phyloP scores from a whole-genome alignment of 2,329 filamentous ascomycete species.

The Neofusicoccum kwambonambiense region DNA sequence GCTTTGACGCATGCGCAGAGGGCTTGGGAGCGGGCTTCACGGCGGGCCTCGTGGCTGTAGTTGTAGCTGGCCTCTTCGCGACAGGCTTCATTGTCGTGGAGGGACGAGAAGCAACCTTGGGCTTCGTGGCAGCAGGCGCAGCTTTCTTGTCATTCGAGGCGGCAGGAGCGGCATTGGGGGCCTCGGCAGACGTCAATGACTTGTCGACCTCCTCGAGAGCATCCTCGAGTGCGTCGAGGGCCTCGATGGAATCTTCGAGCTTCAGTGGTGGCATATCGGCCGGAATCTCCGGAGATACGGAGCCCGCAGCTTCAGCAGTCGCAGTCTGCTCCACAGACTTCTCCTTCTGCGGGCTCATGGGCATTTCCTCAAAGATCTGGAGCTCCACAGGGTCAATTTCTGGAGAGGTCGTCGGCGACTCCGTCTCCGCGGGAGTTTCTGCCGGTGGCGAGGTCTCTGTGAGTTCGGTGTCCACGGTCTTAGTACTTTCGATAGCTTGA shows the following conservation, averaged over 20 bases:
- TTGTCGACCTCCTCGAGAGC: conserved; percentile 49
- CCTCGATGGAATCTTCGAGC: conserved; percentile 49
- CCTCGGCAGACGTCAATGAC: conserved; percentile 35
- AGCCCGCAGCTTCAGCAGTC: background rate
- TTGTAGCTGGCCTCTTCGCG: background rate
- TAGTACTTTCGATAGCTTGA: background rate
- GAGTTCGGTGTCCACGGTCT: background rate
- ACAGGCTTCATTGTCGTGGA: background rate
- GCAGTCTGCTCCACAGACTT: conserved; percentile 20
- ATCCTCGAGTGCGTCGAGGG: conserved; percentile 53
- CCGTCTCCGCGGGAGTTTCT: background rate
- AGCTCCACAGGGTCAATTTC: conserved; percentile 4
- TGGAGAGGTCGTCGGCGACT: background rate
- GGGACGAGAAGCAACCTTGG: background rate
- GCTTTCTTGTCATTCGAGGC: conserved; percentile 26
- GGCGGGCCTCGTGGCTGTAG: background rate
- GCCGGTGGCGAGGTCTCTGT: background rate
- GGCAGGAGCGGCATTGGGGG: conserved; percentile 19
- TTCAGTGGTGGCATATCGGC: conserved; percentile 34
- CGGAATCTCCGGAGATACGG: conserved; percentile 1
- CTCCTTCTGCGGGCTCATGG: background rate
- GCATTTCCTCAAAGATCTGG: conserved; percentile 1
- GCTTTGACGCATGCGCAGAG: background rate
- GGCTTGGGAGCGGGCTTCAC: conserved; percentile 1
- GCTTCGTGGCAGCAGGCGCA: background rate